Evolutionary conservation across 495 filamentous ascomycete genomes (phyloP), one percentile per base, ranked within the genome.

Genomic region (Polyplosphaeria fusca): DNA sequence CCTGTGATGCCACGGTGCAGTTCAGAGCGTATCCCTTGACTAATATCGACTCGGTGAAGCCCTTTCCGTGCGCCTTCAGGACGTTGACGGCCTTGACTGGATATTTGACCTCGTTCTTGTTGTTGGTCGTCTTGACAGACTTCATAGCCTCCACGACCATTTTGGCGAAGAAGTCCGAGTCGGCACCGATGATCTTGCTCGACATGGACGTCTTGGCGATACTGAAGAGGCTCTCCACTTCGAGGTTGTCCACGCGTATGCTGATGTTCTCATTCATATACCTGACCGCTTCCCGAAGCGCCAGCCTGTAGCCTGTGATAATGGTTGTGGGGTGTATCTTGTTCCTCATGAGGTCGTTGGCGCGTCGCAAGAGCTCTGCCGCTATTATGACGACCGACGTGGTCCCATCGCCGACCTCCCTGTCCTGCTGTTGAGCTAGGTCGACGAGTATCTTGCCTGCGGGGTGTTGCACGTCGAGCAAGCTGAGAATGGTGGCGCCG

Each of bases 121-220:
- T 89, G 75, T 96, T 96, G 41, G 84, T 88, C 27, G 86, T 84
- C 79, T 95, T 95, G 61, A 99, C 94, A 40, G 91, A 84, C 70
- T 89, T 84, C 82, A 99, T 96, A 53, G 91, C 93, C 73, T 97
- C 91, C 48, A 97, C 94, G 20, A 87, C 87, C 85, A 99, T 88
- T 74, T 90, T 93, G 35, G 93, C 84, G 66, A 97, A 99, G 79
- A 99, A 99, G 44, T 95, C 90, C 18, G 89, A 88, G 70, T 99
- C 94, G 42, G 88, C 77, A 40, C 93, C 94, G 68, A 99, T 97
- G 70, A 99, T 89, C 76, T 99, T 99, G 77, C 87, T 92, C 38
- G 91, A 96, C 92, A 99, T 99, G 55, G 93, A 97, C 5, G 93
- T 99, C 76, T 91, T 96, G 35, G 93, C 93, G 70, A 99, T 95